Evolutionary conservation across 148 eudicot genomes (phyloP), one percentile per base, ranked within the genome.

Genomic region (Persicaria maculosa): DNA sequence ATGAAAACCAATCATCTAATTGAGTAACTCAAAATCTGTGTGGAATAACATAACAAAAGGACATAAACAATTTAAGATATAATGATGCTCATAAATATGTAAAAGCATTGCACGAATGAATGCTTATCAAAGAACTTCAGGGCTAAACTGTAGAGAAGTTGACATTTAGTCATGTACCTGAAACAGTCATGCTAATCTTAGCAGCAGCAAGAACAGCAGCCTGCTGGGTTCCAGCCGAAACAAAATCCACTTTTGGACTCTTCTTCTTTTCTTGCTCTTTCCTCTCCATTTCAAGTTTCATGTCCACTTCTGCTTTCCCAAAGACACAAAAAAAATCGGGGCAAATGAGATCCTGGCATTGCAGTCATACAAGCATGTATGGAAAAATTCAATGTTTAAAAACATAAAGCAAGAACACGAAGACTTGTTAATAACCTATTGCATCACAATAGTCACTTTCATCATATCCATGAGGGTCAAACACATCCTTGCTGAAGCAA

Each of bases 401-500:
- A 16, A 12, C 17, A 44, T 52, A 64, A 55, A 17, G 19, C 9
- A 55, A 55, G 36, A 22, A 9, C 31, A 7, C 0, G 22, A 22
- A 2, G 70, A 65, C 40, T 43, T 12, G 8, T 31, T 2, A 15
- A 36, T 65, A 25, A 95, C 99, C 99, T 87, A 95, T 83, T 78
- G 83, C 97, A 79, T 92, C 97, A 75, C 79, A 89, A 84, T 75
- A 95, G 83, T 92, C 99, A 31, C 94, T 89, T 82, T 80, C 79
- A 78, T 92, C 97, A 79, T 92, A 92, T 83, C 97, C 99, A 84
- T 90, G 97, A 44, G 99, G 99, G 74, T 88, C 94, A 78, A 95
- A 95, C 14, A 95, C 99, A 80, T 92, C 97, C 86, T 90, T 95
- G 59, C 85, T 83, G 86, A 95, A 95, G 83, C 92, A 87, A 58